Base-by-base conservation (phyloP, 2,329 filamentous ascomycete genomes). In the Curvularia verruculosa region DNA sequence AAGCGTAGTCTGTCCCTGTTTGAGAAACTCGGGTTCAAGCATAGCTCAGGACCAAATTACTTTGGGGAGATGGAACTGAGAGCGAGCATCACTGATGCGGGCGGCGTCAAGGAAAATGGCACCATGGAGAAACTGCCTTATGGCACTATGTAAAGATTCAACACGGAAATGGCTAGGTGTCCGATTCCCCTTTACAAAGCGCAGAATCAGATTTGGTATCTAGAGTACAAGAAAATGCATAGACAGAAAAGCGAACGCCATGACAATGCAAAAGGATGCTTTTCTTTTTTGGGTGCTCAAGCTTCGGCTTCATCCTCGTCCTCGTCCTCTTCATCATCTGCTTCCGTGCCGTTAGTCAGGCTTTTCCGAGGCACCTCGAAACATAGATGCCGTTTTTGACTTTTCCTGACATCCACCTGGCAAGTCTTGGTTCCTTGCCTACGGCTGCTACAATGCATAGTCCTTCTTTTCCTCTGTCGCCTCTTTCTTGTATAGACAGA, bases 331-430 rank as follows among this genome's bases (percentile, higher is more conserved):
- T 54, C 56, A 3, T 49, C 59, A n/a, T 58, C 52, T 15, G 49
- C 55, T 39, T 50, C 48, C 13, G 44, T 60, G n/a, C 65, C 67
- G 52, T 72, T 67, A 15, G 49, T 47, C 5, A 68, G 39, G 18
- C 54, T 57, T 60, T 72, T 77, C 47, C 65, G 69, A 8, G 89
- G 85, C 31, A 97, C 85, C 74, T 96, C 92, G 72, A 96, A 9
- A 97, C 84, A 49, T 95, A 85, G n/a, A 90, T 90, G 6, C 91
- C 91, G 72, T 96, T 97, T 64, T 88, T 88, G 3, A 87, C 91
- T 55, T 70, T 73, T 5, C 83, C 75, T 55, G 83, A 83, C 77
- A 88, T 88, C 92, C 92, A 98, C 61, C 90, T 83, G 3, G 92
- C 95, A 40, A 97, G 80, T 43, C 92, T 85, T 76, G 93, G 90